Evolutionary conservation across 148 eudicot genomes (phyloP), one percentile per base, ranked within the genome.

Genomic region (Gaultheria prostrata): DNA sequence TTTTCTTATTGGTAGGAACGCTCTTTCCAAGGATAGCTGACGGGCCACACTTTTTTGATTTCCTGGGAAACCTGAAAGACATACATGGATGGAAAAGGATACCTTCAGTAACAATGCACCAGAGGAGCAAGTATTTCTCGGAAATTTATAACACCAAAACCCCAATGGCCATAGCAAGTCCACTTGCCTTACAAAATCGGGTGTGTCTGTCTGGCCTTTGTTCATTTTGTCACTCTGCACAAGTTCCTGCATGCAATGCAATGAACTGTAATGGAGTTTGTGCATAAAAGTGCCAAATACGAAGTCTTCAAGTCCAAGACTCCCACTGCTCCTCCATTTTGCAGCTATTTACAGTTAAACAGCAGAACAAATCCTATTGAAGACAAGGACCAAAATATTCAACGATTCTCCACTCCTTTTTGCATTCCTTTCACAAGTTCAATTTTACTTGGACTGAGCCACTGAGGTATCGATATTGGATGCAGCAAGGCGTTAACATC

Each of bases 1-100:
- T 78, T 77, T 78, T 87, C 69, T 83, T 85, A 77, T 72, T 80
- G 3, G 85, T 59, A 43, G 92, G 91, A 50, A 88, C 81, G 49
- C 87, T 81, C 83, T 88, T 89, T 33, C 89, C 84, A 14, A 90
- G 94, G 39, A 89, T 75, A 82, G 90, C 88, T 8, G 90, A 87
- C 15, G 93, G 83, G 84, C 83, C 79, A 63, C 84, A 88, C 46
- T 83, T 89, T 59, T 84, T 85, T 28, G 69, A 45, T 73, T 86
- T 86, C 78, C 87, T 88, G 39, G 86, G 89, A 20, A 85, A 86
- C 88, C 93, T 88, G 83, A 72, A 86, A 67, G 14, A 85, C 71
- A 75, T 77, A 4, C n/a, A 79, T 20, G 28, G 12, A 59, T 20
- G 76, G 24, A 56, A 54, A 78, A 78, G 67, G 32, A 51, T 21